These are phyloP conservation scores for Dothideomycetidae sp. DNA, from an alignment of 2,329 filamentous ascomycete genomes.

Conservation along the genomic window DNA sequence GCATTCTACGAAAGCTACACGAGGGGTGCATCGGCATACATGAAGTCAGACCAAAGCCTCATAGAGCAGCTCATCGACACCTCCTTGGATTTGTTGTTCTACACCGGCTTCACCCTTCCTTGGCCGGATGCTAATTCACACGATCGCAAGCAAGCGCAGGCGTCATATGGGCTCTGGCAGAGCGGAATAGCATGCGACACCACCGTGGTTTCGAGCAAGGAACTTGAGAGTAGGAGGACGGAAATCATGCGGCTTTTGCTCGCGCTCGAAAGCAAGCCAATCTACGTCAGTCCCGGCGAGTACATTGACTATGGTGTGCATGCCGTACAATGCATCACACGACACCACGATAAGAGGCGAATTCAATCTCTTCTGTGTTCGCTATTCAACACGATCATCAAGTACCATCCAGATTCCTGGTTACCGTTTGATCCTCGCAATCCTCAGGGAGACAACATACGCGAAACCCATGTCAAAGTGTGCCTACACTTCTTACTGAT, in stretches of 20 bases:
- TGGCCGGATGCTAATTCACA: constrained; percentile 8
- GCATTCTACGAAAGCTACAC: constrained; percentile 1
- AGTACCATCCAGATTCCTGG: constrained; percentile 92
- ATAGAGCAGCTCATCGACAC: constrained; percentile 89
- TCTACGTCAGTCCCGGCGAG: constrained; percentile 72
- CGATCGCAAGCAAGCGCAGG: constrained; percentile 41
- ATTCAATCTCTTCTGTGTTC: constrained; percentile 50
- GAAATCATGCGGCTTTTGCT: constrained; percentile 79
- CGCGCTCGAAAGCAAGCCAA: constrained; percentile 74
- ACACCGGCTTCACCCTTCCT: constrained; percentile 75
- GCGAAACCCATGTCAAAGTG: constrained; percentile 13
- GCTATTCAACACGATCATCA: constrained; percentile 85
- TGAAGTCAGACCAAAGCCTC: constrained; percentile 3
- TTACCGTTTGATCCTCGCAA: constrained; percentile 19
- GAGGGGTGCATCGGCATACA: background rate
- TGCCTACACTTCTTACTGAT: constrained; percentile 82
- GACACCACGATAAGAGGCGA: constrained; percentile 11
- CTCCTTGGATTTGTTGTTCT: constrained; percentile 79
- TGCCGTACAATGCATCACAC: constrained; percentile 11
- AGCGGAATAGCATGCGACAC: constrained; percentile 93
- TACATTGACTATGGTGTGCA: constrained; percentile 6
- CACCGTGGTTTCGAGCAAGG: constrained; percentile 72
- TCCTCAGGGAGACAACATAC: constrained; percentile 11
- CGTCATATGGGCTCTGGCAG: constrained; percentile 93
- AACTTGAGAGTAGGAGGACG: constrained; percentile 82